Percentiles rank a stretch among this genome's conserved stretches.
These are phyloP conservation scores for Cynara cardunculus DNA, from an alignment of 129 eudicot genomes.

Conservation along the genomic window DNA sequence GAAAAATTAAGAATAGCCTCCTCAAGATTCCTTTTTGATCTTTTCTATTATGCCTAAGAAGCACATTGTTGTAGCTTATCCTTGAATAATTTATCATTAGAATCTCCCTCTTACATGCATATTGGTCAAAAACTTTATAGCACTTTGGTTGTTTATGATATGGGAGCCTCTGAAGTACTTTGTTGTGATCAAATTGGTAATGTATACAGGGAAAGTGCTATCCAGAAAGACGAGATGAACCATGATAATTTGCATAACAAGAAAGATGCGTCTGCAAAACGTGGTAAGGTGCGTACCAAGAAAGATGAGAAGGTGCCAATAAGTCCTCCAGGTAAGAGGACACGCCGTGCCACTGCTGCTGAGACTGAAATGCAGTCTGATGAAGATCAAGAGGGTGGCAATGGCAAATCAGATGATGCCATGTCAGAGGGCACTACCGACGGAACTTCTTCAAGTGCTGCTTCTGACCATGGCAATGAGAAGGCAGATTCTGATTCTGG, in stretches of 20 bases:
- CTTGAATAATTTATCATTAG: background rate
- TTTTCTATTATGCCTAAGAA: background rate
- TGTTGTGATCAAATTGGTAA: slow-evolving; percentile 12
- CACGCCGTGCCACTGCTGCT: slow-evolving; percentile 27
- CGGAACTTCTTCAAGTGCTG: slow-evolving; percentile 30
- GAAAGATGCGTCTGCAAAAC: slow-evolving; percentile 43
- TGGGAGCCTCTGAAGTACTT: slow-evolving; percentile 1
- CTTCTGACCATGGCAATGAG: slow-evolving; percentile 33
- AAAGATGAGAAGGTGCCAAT: slow-evolving; percentile 14
- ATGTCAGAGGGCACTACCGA: slow-evolving; percentile 22
- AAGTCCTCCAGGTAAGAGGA: slow-evolving; percentile 27
- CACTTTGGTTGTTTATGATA: background rate
- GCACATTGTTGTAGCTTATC: background rate
- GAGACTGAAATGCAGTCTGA: slow-evolving; percentile 6
- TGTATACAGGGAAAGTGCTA: slow-evolving; percentile 39
- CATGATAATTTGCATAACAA: slow-evolving; percentile 6
- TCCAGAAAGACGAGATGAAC: slow-evolving; percentile 27
- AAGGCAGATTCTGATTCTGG: slow-evolving; percentile 33
- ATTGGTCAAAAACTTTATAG: background rate
- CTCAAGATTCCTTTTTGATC: background rate
- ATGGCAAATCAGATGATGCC: slow-evolving; percentile 22
- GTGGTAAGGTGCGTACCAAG: slow-evolving; percentile 16
- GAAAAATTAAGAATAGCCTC: background rate
- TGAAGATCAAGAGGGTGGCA: slow-evolving; percentile 11
- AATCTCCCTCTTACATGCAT: background rate